These are phyloP conservation scores for Priceomyces medius DNA, from an alignment of 805 yeast species.

Conservation along the genomic window DNA sequence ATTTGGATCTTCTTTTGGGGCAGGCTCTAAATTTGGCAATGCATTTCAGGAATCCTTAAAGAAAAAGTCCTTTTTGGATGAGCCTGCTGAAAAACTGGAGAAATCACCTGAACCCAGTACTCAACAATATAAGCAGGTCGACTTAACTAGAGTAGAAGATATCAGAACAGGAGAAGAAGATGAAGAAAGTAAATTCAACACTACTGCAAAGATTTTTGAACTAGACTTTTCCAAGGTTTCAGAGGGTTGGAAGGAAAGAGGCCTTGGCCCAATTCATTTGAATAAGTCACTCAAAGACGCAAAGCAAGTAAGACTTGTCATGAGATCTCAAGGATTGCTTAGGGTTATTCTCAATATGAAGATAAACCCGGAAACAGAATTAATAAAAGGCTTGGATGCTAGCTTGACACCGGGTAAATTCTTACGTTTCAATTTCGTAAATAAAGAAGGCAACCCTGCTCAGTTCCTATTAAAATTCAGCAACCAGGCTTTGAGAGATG, in stretches of 20 bases:
- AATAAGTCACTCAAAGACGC: conserved; percentile 47
- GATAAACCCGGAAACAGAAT: conserved; percentile 57
- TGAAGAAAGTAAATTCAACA: conserved; percentile 65
- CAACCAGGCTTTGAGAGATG: conserved; percentile 57
- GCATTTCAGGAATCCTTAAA: conserved; percentile 54
- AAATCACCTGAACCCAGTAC: conserved; percentile 13
- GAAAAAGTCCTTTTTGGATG: conserved; percentile 60
- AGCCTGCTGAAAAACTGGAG: conserved; percentile 18
- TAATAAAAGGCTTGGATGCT: conserved; percentile 80
- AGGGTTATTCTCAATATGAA: conserved; percentile 80
- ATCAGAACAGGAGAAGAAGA: conserved; percentile 88
- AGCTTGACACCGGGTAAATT: conserved; percentile 83
- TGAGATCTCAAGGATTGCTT: conserved; percentile 87
- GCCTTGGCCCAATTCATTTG: conserved; percentile 83
- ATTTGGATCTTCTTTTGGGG: conserved; percentile 39
- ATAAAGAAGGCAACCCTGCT: conserved; percentile 62
- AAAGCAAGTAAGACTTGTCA: conserved; percentile 65
- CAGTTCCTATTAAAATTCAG: conserved; percentile 83
- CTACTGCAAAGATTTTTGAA: conserved; percentile 77
- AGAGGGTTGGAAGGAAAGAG: conserved; percentile 95
- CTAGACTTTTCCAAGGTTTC: conserved; percentile 62
- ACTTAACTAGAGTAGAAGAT: conserved; percentile 53
- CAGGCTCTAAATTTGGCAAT: conserved; percentile 47
- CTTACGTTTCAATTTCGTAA: conserved; percentile 68
- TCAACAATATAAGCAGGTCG: conserved; percentile 55